A percentile compares a stretch with the other conserved stretches of the same genome.
Evolutionary conservation across 768 basidiomycete species (phyloP).

Genomic region (Auriscalpium vulgare): DNA sequence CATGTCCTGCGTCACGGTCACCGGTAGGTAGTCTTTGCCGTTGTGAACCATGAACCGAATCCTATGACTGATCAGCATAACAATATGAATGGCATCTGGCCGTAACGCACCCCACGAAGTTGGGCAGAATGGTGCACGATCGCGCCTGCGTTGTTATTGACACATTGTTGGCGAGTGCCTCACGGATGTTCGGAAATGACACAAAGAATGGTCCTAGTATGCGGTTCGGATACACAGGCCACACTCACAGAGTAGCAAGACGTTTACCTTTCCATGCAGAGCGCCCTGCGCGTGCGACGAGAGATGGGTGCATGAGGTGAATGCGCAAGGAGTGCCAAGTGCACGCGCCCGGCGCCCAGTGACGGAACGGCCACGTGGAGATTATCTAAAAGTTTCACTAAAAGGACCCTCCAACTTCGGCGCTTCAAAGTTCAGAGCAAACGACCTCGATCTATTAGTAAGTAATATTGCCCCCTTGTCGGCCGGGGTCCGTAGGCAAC

Average conservation of each 20-base stretch:
- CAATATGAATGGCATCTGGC: neutral
- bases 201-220: conserved; percentile 85
- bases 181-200: conserved; percentile 80
- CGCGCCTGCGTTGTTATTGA: conserved; percentile 85
- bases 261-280: conserved; percentile 79
- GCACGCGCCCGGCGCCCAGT: too few species aligned
- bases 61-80: conserved; percentile 29
- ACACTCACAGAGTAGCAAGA: neutral
- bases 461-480: too few species aligned
- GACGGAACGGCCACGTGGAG: neutral
- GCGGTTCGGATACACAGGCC: neutral
- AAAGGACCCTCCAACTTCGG: too few species aligned
- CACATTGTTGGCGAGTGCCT: conserved; percentile 73
- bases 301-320: conserved; percentile 53
- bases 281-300: conserved; percentile 51
- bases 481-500: too few species aligned
- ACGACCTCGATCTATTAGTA: too few species aligned
- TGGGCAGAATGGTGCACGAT: conserved; percentile 88
- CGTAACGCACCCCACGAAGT: conserved; percentile 80
- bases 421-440: too few species aligned
- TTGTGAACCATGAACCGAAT: conserved; percentile 91
- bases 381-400: too few species aligned
- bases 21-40: conserved; percentile 82
- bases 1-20: conserved; percentile 92
- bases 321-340: neutral